A percentile compares a stretch with the other conserved stretches of the same genome.
phyloP scores from a whole-genome alignment of 345 rosid species.

The Mangifera indica region DNA sequence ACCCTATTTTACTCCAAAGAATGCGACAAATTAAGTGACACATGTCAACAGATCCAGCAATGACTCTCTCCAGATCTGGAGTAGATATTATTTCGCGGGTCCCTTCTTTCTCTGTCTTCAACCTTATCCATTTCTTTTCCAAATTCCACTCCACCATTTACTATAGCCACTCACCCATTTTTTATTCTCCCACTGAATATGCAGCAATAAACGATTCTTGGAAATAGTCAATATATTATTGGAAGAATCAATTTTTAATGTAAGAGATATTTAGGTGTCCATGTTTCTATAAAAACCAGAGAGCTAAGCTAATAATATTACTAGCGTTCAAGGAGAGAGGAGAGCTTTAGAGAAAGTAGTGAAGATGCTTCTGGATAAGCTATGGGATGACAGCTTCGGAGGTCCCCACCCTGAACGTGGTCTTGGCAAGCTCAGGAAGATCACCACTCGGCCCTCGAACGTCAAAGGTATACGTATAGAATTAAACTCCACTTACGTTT shows the following conservation, averaged over 20 bases:
- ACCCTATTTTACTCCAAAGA: conserved; percentile 16
- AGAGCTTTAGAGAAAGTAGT: not conserved
- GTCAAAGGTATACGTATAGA: conserved; percentile 38
- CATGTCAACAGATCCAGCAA: conserved; percentile 17
- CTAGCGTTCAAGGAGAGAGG: not conserved
- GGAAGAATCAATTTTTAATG: not conserved
- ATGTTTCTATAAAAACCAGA: conserved; percentile 19
- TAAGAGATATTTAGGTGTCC: not conserved
- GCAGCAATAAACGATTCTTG: not conserved
- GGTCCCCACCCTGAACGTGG: conserved; percentile 96
- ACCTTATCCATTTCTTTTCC: conserved; percentile 48
- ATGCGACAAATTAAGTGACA: conserved; percentile 24
- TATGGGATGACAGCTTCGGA: conserved; percentile 87
- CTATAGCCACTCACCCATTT: conserved; percentile 20
- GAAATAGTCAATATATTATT: conserved; percentile 18
- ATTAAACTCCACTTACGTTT: no score
- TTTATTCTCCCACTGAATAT: no score
- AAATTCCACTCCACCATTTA: conserved; percentile 22
- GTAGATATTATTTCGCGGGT: conserved; percentile 33
- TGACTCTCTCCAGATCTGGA: conserved; percentile 11
- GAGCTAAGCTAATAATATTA: not conserved
- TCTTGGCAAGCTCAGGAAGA: conserved; percentile 68
- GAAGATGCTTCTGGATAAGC: conserved; percentile 54
- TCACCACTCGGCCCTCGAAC: conserved; percentile 49
- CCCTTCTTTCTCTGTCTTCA: conserved; percentile 40